Percentiles rank a stretch among this genome's conserved stretches.
Conservation (phyloP, 495 filamentous ascomycete species). For the Aspergillus mulundensis region DNA sequence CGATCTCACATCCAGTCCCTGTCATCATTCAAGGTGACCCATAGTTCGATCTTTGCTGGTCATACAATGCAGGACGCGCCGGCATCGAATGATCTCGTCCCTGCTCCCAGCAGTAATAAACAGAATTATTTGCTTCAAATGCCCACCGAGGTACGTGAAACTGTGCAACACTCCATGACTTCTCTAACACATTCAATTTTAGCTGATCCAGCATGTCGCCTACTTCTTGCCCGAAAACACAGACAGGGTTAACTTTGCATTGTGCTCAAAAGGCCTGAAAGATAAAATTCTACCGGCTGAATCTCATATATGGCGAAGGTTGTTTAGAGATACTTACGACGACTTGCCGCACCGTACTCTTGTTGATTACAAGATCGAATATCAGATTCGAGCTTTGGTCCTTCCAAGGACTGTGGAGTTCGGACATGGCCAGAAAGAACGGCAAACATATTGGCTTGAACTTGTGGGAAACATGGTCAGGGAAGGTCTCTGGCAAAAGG, state of each 20-base stretch:
- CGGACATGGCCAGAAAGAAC: slow-evolving; percentile 13
- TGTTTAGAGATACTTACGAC: slow-evolving; percentile 36
- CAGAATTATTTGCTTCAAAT: neutral
- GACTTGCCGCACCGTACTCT: slow-evolving; percentile 12
- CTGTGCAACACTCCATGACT: neutral
- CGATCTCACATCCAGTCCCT: no score
- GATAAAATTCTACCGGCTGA: slow-evolving; percentile 16
- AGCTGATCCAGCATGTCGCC: slow-evolving; percentile 35
- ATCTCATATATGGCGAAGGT: slow-evolving; percentile 30
- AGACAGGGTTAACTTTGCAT: slow-evolving; percentile 30
- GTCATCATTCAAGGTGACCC: no score
- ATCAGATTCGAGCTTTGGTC: slow-evolving; percentile 29
- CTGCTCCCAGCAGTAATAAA: neutral
- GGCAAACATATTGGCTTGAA: slow-evolving; percentile 27
- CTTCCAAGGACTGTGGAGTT: slow-evolving; percentile 21
- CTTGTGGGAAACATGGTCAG: slow-evolving; percentile 28
- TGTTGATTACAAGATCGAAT: slow-evolving; percentile 28
- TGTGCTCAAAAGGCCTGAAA: slow-evolving; percentile 23
- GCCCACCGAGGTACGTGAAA: neutral
- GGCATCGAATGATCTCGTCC: neutral
- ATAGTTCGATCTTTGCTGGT: neutral
- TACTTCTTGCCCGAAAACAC: slow-evolving; percentile 26
- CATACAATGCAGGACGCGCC: neutral
- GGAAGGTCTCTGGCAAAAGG: slow-evolving; percentile 15
- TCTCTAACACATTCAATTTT: neutral